These are phyloP conservation scores for Bacidia gigantensis DNA, from an alignment of 495 filamentous ascomycete genomes.

Conservation along the genomic window DNA sequence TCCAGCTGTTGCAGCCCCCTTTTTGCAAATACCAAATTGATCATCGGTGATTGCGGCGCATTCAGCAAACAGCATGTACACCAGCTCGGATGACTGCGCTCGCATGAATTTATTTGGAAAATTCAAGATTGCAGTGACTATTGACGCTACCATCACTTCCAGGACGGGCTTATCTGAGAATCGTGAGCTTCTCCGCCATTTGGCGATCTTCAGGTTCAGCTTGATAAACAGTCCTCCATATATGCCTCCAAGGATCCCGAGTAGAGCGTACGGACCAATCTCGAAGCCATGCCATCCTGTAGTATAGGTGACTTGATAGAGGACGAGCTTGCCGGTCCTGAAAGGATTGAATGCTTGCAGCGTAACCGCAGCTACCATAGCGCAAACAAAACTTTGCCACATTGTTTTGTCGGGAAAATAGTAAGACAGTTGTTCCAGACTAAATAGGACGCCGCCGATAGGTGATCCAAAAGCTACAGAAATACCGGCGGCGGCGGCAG, in stretches of 20 bases:
- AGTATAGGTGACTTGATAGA: slow-evolving; percentile 94
- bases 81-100: slow-evolving; percentile 79
- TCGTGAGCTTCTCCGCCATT: slow-evolving; percentile 55
- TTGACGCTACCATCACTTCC: slow-evolving; percentile 62
- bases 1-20: slow-evolving; percentile 51
- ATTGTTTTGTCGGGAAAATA: slow-evolving; percentile 99
- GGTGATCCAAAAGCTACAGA: slow-evolving; percentile 96
- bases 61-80: slow-evolving; percentile 84
- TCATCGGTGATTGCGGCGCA: slow-evolving; percentile 68
- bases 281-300: slow-evolving; percentile 92
- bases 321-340: slow-evolving; percentile 85
- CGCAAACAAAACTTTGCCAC: slow-evolving; percentile 99
- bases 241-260: slow-evolving; percentile 80
- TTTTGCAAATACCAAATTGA: slow-evolving; percentile 75
- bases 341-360: slow-evolving; percentile 91
- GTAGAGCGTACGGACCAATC: slow-evolving; percentile 71
- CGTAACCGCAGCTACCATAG: slow-evolving; percentile 91
- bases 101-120: slow-evolving; percentile 93
- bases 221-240: slow-evolving; percentile 94
- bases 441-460: slow-evolving; percentile 86
- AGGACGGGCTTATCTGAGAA: slow-evolving; percentile 52
- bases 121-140: slow-evolving; percentile 77
- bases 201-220: slow-evolving; percentile 73
- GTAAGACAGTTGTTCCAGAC: slow-evolving; percentile 91
- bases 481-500: slow-evolving; percentile 86